Base-by-base conservation (phyloP, 2,329 filamentous ascomycete species). In the Sporothrix pallida region DNA sequence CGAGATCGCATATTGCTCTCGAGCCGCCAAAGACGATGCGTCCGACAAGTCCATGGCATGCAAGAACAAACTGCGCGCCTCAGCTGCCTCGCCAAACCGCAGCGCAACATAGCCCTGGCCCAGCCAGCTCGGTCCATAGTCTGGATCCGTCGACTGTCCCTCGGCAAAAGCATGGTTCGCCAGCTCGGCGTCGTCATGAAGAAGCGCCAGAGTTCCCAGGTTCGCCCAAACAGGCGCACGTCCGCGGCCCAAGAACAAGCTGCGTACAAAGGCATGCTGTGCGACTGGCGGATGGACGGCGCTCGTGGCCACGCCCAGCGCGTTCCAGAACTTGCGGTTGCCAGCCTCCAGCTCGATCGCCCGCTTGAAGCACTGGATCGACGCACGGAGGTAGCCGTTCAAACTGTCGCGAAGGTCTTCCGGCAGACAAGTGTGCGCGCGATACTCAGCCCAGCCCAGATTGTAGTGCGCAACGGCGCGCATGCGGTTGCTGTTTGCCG, bases 381-480 rank as follows among this genome's bases (percentile, higher is more conserved):
- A 89, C 7, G 94, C 91, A 80, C 92, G 95, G 65, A 96, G 85
- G 77, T 94, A 94, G 77, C 87, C 87, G 79, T 89, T 87, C 20
- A 87, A 85, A 78, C 87, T 91, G 78, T 89, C 90, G 50, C 83
- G 84, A 65, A 86, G 78, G 2, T 82, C 79, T 1, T 81, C 80
- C 50, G 87, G 87, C 23, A 93, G 84, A 78, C 90, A 93, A 12
- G 86, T 84, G 79, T 97, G 93, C 0, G 94, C 93, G 62, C 92
- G 89, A 80, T 96, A 90, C 81, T 99, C 96, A 0, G 93, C 93
- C 93, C 95, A 98, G 58, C 96, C 96, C 20, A 99, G 85, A 79
- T 99, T 99, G 82, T 97, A 99, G 87, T 95, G 96, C 0, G 95
- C 93, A n/a, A 98, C 93, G 1, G 96, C 93, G 82, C 97, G 95